Evolutionary conservation across 2,329 filamentous ascomycete genomes (phyloP).

Genomic region (Diaporthe caulivora): DNA sequence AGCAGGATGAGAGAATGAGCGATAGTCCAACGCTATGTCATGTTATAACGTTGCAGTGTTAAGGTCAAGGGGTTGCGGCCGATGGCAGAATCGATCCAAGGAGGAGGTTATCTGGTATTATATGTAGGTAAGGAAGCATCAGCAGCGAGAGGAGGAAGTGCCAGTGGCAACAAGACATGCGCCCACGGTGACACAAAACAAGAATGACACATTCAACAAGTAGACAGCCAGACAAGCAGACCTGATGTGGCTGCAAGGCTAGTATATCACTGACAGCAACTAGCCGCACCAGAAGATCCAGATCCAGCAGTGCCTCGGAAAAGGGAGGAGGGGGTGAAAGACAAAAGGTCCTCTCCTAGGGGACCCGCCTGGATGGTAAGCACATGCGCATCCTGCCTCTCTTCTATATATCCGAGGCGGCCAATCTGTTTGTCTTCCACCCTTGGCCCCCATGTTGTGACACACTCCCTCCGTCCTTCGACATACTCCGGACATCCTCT

Average conservation of each 20-base stretch:
- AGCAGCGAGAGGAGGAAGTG: neutral
- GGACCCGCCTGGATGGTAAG: slow-evolving; percentile 27
- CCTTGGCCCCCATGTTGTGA: slow-evolving; percentile 26
- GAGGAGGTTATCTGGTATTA: slow-evolving; percentile 7
- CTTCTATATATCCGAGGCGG: slow-evolving; percentile 27
- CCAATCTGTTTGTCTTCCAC: slow-evolving; percentile 18
- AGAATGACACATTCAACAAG: slow-evolving; percentile 14
- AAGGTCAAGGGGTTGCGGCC: slow-evolving; percentile 7
- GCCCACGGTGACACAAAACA: neutral
- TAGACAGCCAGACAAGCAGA: neutral
- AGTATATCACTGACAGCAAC: neutral
- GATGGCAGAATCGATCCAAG: neutral
- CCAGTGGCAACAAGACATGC: neutral
- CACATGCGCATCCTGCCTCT: slow-evolving; percentile 15
- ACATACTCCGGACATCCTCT: no score
- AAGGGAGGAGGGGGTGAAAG: neutral
- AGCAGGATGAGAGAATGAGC: neutral
- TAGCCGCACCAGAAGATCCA: no score
- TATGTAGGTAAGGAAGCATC: neutral
- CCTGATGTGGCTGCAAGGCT: neutral
- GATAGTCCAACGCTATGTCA: neutral
- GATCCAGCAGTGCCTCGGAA: no score
- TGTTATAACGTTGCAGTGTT: slow-evolving; percentile 18
- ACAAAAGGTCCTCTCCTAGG: neutral
- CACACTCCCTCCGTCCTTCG: neutral